Base-by-base conservation (phyloP, 768 basidiomycete genomes). In the Fistulinella prunicolor region DNA sequence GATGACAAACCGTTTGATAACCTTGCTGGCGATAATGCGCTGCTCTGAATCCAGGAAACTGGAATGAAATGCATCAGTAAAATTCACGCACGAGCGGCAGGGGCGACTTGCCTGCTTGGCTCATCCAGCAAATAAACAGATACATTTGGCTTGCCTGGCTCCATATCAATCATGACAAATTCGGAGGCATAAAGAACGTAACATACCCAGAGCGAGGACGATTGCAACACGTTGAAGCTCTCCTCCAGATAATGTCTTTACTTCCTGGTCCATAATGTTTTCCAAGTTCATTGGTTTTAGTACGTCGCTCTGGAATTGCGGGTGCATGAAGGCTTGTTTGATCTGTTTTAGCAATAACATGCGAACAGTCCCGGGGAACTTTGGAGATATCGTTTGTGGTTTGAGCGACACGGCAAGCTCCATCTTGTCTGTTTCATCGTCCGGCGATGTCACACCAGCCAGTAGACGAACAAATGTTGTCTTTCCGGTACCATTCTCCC, bases 401-500 rank as follows among this genome's bases (percentile, higher is more conserved):
- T 99, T 99, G 62, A 98, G 77, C 19, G 93, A 95, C n/a, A 98
- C 93, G 1, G 82, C 68, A 49, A 96, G 73, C 36, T 80, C 78
- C 70, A 91, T 81, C 66, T 87, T 89, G 69, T 88, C 86, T 39
- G 85, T 80, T 68, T 89, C 86, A 38, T 75, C 64, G 70, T 99
- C 96, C 6, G 95, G 95, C 2, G 51, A 46, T 17, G 77, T 82
- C 58, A 96, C 94, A 32, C 96, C 96, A 1, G 94, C 93, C 43
- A 99, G 78, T 46, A 99, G 73, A 52, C 94, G 89, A 47, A 99
- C 93, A 66, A 99, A 92, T 1, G 96, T 99, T 37, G 96, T 97
- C 77, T 99, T 99, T 32, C 96, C 94, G 3, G 93, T 99, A 42
- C 96, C 96, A 70, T 99, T 99, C 79, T 99, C 96, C 53, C 96